A percentile compares a stretch with the other conserved stretches of the same genome.
These are phyloP conservation scores for Solanum clarkiae DNA, from an alignment of 257 asterid species.

Conservation along the genomic window DNA sequence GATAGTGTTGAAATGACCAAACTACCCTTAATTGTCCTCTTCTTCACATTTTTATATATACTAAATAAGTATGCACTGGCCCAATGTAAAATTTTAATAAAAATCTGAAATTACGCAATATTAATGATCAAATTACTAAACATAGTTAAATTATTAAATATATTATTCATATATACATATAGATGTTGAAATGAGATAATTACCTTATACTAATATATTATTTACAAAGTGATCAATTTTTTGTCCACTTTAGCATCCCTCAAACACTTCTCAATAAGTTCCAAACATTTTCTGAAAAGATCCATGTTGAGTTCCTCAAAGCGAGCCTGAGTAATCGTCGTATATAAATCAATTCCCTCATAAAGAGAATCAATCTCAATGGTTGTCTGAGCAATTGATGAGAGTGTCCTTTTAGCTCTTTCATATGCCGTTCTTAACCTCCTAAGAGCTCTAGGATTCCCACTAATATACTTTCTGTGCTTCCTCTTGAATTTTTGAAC, in stretches of 20 bases:
- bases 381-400: slow-evolving; percentile 20
- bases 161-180: too few species aligned
- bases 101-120: too few species aligned
- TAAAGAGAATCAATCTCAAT: slow-evolving; percentile 20
- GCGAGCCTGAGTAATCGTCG: slow-evolving; percentile 17
- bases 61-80: too few species aligned
- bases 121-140: too few species aligned
- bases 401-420: slow-evolving; percentile 22
- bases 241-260: slow-evolving; percentile 35
- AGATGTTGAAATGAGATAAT: too few species aligned
- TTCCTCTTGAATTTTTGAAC: slow-evolving; percentile 26
- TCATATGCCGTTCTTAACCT: slow-evolving; percentile 28
- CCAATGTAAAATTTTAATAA: too few species aligned
- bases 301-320: slow-evolving; percentile 27
- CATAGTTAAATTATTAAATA: too few species aligned
- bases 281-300: slow-evolving; percentile 25
- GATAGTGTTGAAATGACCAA: too few species aligned
- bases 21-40: too few species aligned
- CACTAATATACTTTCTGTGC: slow-evolving; percentile 19
- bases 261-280: slow-evolving; percentile 29
- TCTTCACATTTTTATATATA: too few species aligned
- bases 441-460: slow-evolving; percentile 24
- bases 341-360: slow-evolving; percentile 21
- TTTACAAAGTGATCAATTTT: not conserved
- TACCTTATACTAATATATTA: too few species aligned